Evolutionary conservation across 2,329 filamentous ascomycete genomes (phyloP).

Genomic region (Hymenoscyphus albidus): DNA sequence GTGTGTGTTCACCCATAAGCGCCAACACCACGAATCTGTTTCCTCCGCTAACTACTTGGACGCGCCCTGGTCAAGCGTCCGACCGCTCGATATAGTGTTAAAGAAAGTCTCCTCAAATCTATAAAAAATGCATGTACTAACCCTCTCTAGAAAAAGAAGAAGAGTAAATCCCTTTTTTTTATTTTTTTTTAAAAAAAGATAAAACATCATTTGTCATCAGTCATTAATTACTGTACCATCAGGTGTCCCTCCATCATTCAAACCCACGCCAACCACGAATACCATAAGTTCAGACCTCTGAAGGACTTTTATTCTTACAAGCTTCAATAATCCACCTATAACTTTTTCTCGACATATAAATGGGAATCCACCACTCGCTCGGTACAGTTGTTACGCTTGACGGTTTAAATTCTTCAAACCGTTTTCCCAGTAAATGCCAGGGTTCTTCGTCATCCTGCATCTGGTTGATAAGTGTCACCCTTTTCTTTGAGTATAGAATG

Average conservation of each 20-base stretch:
- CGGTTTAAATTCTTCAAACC: slow-evolving; percentile 3
- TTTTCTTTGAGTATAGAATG: neutral
- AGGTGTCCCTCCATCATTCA: neutral
- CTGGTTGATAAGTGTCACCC: neutral
- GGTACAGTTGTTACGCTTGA: neutral
- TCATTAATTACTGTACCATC: neutral
- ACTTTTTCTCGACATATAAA: neutral
- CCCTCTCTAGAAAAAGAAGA: too few species aligned
- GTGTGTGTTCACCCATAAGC: too few species aligned
- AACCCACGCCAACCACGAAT: neutral
- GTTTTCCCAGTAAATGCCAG: neutral
- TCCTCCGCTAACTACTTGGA: too few species aligned
- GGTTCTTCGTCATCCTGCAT: neutral
- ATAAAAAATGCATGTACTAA: too few species aligned
- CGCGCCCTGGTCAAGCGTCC: too few species aligned
- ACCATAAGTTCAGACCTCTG: neutral
- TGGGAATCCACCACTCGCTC: slow-evolving; percentile 3
- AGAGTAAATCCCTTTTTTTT: too few species aligned
- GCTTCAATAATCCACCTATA: neutral
- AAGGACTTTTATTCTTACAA: neutral
- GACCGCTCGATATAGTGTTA: too few species aligned
- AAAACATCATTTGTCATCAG: neutral
- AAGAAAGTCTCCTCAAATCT: too few species aligned
- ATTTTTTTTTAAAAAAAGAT: too few species aligned
- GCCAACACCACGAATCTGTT: too few species aligned